These are phyloP conservation scores for Mallotus japonicus DNA, from an alignment of 441 rosid species.

Conservation along the genomic window DNA sequence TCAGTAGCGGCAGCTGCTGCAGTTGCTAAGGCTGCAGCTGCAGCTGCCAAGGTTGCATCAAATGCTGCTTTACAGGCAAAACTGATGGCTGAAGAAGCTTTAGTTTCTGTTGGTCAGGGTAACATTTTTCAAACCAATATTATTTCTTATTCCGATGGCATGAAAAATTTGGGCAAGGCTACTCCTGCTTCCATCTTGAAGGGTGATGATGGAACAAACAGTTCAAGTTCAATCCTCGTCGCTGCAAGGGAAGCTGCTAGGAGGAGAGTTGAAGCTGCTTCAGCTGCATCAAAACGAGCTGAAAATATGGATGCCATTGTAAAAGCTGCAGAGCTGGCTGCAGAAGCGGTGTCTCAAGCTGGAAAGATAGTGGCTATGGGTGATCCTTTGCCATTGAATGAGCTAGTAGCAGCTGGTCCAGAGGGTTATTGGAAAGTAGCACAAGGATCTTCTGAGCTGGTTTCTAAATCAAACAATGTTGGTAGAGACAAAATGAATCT, in stretches of 20 bases:
- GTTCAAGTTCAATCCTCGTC: conserved; percentile 63
- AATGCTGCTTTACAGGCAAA: conserved; percentile 95
- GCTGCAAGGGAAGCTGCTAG: conserved; percentile 94
- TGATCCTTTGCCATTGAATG: conserved; percentile 58
- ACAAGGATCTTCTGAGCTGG: conserved; percentile 42
- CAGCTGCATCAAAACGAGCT: conserved; percentile 90
- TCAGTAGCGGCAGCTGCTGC: conserved; percentile 89
- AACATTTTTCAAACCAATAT: conserved; percentile 33
- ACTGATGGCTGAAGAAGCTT: conserved; percentile 90
- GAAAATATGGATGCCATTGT: conserved; percentile 93
- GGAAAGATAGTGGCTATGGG: conserved; percentile 92
- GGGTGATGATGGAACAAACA: conserved; percentile 48
- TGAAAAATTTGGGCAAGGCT: conserved; percentile 40
- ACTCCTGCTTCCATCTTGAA: conserved; percentile 60
- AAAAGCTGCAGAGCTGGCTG: conserved; percentile 95
- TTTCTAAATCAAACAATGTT: conserved; percentile 29
- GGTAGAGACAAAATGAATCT: conserved; percentile 26
- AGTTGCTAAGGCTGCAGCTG: conserved; percentile 98
- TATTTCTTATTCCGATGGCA: conserved; percentile 34
- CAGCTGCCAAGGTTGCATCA: conserved; percentile 90
- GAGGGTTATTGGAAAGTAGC: conserved; percentile 69
- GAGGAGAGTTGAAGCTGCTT: conserved; percentile 86
- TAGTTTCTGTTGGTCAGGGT: conserved; percentile 33
- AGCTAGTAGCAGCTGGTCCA: conserved; percentile 69
- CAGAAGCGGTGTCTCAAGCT: conserved; percentile 93